A percentile compares a stretch with the other conserved stretches of the same genome.
These are phyloP conservation scores for Fusarium pseudocircinatum DNA, from an alignment of 2,329 filamentous ascomycete genomes.

Conservation along the genomic window DNA sequence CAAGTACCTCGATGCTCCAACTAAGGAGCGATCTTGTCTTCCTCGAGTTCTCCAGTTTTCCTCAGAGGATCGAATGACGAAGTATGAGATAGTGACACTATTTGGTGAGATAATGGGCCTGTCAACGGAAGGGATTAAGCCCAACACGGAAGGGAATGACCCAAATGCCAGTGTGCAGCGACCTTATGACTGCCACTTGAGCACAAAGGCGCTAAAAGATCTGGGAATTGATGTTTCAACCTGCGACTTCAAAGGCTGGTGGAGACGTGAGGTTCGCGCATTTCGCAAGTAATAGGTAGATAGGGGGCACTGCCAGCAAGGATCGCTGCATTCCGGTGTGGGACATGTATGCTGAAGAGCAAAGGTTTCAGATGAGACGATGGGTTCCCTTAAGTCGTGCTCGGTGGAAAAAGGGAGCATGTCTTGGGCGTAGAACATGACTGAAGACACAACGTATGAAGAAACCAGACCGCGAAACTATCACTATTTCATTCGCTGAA, in stretches of 20 bases:
- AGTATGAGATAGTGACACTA: conserved; percentile 85
- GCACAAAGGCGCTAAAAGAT: conserved; percentile 76
- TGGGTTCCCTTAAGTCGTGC: conserved; percentile 5
- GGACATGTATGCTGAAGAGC: not conserved
- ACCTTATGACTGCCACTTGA: conserved; percentile 89
- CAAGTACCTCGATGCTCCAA: conserved; percentile 68
- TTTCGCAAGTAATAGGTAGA: conserved; percentile 60
- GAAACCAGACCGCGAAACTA: not conserved
- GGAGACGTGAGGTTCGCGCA: conserved; percentile 71
- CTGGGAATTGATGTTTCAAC: conserved; percentile 80
- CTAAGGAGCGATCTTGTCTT: conserved; percentile 59
- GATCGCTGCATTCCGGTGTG: not conserved
- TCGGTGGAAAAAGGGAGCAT: conserved; percentile 18
- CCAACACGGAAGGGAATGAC: conserved; percentile 77
- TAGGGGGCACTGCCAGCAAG: not conserved
- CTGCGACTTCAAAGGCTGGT: conserved; percentile 82
- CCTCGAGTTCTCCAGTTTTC: conserved; percentile 84
- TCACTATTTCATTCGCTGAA: not conserved
- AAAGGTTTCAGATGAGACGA: conserved; percentile 7
- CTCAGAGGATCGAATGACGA: conserved; percentile 86
- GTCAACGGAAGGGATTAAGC: conserved; percentile 72
- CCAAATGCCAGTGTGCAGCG: conserved; percentile 76
- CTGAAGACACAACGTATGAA: not conserved
- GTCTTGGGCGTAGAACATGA: conserved; percentile 8
- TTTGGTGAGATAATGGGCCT: conserved; percentile 84